Evolutionary conservation across 2,329 filamentous ascomycete genomes (phyloP).

Genomic region (Microcera coccophila): DNA sequence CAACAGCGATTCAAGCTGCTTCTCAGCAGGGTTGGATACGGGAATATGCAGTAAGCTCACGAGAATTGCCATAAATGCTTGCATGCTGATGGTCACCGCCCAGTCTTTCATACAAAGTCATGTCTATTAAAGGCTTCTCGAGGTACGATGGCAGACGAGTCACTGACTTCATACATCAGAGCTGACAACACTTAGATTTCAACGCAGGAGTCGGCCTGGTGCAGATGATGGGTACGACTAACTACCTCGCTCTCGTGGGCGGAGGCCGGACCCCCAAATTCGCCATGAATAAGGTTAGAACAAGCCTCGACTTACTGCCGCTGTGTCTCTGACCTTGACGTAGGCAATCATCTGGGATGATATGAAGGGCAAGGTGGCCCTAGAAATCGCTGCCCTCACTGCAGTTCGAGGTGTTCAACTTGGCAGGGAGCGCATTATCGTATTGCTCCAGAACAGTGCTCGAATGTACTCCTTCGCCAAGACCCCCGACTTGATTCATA

Average conservation of each 20-base stretch:
- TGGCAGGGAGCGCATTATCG: conserved; percentile 69
- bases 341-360: conserved; percentile 91
- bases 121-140: conserved; percentile 61
- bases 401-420: conserved; percentile 77
- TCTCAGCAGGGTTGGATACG: conserved; percentile 79
- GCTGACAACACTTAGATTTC: conserved; percentile 52
- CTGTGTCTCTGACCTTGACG: conserved; percentile 5
- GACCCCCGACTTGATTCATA: conserved; percentile 63
- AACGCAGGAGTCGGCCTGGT: conserved; percentile 77
- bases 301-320: not conserved
- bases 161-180: not conserved
- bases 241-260: conserved; percentile 85
- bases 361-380: conserved; percentile 63
- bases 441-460: conserved; percentile 77
- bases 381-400: conserved; percentile 78
- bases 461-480: conserved; percentile 76
- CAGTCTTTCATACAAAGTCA: conserved; percentile 70
- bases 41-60: conserved; percentile 80
- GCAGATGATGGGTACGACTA: conserved; percentile 81
- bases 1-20: conserved; percentile 80
- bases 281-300: conserved; percentile 71
- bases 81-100: not conserved
- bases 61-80: no score
- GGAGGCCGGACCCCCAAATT: conserved; percentile 83
- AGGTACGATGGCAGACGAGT: conserved; percentile 29